Evolutionary conservation across 164 flowering plant genomes (phyloP).

Genomic region (Platanus orientalis): DNA sequence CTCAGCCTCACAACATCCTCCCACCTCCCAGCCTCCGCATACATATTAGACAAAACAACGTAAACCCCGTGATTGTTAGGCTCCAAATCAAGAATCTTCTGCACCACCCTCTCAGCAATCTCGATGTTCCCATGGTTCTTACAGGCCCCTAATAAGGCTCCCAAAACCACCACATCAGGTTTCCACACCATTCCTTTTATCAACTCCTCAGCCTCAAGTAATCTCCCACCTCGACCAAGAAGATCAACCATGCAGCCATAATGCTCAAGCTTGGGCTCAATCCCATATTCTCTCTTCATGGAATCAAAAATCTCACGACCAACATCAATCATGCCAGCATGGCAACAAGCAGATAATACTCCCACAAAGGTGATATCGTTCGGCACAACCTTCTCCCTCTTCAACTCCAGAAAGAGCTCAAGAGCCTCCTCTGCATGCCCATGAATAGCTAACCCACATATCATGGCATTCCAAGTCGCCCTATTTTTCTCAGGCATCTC

Average conservation of each 20-base stretch:
- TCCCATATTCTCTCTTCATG: slow-evolving; percentile 37
- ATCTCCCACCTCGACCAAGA: slow-evolving; percentile 46
- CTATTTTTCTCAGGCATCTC: slow-evolving; percentile 39
- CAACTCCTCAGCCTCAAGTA: slow-evolving; percentile 57
- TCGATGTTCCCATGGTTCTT: slow-evolving; percentile 40
- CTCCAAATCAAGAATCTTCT: slow-evolving; percentile 38
- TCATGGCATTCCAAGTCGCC: slow-evolving; percentile 67
- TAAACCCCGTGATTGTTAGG: slow-evolving; percentile 47
- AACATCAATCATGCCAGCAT: slow-evolving; percentile 46
- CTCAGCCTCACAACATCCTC: slow-evolving; percentile 39
- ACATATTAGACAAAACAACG: slow-evolving; percentile 43
- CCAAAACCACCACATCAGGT: slow-evolving; percentile 59
- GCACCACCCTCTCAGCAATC: slow-evolving; percentile 43
- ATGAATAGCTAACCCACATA: slow-evolving; percentile 57
- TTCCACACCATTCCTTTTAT: slow-evolving; percentile 50
- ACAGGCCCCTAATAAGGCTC: slow-evolving; percentile 58
- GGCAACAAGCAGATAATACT: slow-evolving; percentile 68
- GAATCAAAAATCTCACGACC: slow-evolving; percentile 47
- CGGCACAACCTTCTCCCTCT: slow-evolving; percentile 28
- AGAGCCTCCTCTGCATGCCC: slow-evolving; percentile 54
- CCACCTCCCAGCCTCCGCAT: slow-evolving; percentile 47
- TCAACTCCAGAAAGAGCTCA: slow-evolving; percentile 32
- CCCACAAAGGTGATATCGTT: slow-evolving; percentile 53
- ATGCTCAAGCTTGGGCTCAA: slow-evolving; percentile 60
- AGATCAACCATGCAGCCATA: slow-evolving; percentile 68